Percentiles rank a stretch among this genome's conserved stretches.
Conservation (phyloP, 495 filamentous ascomycete genomes). For the Copromyces sp. region DNA sequence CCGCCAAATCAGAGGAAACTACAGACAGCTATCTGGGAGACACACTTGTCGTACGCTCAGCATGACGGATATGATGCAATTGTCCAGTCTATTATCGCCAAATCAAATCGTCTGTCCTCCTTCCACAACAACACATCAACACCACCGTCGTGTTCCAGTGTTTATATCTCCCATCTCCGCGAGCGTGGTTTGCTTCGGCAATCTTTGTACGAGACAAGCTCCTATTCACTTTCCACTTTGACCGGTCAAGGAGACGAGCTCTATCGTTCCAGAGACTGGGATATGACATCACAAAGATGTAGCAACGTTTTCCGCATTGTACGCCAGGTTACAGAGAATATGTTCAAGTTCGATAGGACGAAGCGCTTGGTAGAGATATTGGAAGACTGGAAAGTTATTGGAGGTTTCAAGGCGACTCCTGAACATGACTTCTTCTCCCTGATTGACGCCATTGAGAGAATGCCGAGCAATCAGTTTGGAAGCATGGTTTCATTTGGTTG, state of each 20-base stretch:
- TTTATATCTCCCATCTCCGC: background rate
- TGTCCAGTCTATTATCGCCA: background rate
- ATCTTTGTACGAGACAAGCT: background rate
- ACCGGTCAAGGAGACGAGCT: background rate
- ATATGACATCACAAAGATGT: background rate
- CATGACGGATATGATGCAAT: conserved; percentile 2
- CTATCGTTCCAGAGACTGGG: background rate
- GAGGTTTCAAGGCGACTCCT: background rate
- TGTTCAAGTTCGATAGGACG: background rate
- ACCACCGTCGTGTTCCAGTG: background rate
- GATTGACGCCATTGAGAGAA: background rate
- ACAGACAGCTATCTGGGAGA: conserved; percentile 1
- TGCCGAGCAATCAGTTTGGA: background rate
- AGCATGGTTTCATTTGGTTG: background rate
- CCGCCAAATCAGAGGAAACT: background rate
- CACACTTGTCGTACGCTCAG: background rate
- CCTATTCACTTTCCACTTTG: background rate
- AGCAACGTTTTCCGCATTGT: background rate
- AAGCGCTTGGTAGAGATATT: background rate
- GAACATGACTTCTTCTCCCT: background rate
- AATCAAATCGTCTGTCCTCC: background rate
- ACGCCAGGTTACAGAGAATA: background rate
- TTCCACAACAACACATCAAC: background rate
- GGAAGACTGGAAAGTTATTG: background rate
- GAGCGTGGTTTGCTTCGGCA: background rate